A percentile compares a stretch with the other conserved stretches of the same genome.
phyloP scores from a whole-genome alignment of 306 rosid species.

The Canavalia gladiata region DNA sequence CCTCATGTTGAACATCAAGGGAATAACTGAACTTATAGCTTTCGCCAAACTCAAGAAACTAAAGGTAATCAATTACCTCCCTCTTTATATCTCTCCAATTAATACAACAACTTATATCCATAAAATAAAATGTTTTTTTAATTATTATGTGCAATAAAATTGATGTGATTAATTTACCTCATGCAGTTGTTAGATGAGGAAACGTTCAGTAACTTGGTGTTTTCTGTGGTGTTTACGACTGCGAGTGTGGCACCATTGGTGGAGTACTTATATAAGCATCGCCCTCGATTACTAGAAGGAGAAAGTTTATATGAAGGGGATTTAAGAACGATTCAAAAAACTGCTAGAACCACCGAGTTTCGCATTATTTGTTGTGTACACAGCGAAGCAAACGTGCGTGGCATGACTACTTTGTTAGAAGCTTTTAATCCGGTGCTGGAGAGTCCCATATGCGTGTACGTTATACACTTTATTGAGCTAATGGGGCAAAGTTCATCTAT shows the following conservation, averaged over 20 bases:
- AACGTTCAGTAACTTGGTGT: constrained; percentile 40
- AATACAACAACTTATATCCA: too few species aligned
- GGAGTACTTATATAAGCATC: constrained; percentile 21
- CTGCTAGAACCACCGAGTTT: constrained; percentile 42
- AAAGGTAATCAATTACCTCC: constrained; percentile 31
- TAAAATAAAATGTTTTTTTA: too few species aligned
- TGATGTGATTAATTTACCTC: not conserved
- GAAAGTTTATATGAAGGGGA: not conserved
- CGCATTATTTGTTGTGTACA: constrained; percentile 58
- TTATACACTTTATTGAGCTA: constrained; percentile 60
- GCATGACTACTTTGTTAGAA: constrained; percentile 58
- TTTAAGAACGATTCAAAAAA: constrained; percentile 44
- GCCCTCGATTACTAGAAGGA: constrained; percentile 5
- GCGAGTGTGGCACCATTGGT: constrained; percentile 44
- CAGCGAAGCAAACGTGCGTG: constrained; percentile 56
- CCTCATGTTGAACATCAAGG: constrained; percentile 58
- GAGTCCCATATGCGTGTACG: constrained; percentile 55
- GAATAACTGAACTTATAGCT: constrained; percentile 50
- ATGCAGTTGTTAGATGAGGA: constrained; percentile 54
- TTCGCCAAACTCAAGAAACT: not conserved
- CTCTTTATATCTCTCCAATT: too few species aligned
- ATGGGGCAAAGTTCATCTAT: constrained; percentile 55
- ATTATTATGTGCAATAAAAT: not conserved
- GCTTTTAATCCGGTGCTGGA: constrained; percentile 49
- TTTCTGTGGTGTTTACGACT: constrained; percentile 33